A percentile compares a stretch with the other conserved stretches of the same genome.
These are phyloP conservation scores for Rhizopogon vinicolor DNA, from an alignment of 768 basidiomycete species.

Conservation along the genomic window DNA sequence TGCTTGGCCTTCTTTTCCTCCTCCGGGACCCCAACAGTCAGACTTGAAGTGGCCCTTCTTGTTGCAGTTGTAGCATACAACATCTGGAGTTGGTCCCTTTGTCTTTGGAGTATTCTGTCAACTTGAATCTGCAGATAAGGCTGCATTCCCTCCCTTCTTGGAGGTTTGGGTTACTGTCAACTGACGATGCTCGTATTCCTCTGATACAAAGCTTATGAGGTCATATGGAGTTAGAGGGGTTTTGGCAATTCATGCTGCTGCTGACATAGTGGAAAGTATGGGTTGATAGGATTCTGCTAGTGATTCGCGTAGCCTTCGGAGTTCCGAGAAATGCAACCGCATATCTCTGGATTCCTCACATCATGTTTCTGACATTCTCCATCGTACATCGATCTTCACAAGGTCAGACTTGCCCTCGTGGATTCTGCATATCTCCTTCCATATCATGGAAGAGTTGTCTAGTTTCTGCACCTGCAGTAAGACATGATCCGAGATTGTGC, in stretches of 20 bases:
- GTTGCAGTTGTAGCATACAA: not conserved
- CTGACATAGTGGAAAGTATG: conserved; percentile 15
- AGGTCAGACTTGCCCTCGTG: no score
- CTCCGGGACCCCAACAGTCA: not conserved
- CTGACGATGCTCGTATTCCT: conserved; percentile 9
- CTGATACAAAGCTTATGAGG: conserved; percentile 10
- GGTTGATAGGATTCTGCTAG: not conserved
- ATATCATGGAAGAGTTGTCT: not conserved
- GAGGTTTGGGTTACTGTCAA: not conserved
- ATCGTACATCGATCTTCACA: no score
- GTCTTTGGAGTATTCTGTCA: no score
- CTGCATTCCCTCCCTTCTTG: not conserved
- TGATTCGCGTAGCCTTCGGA: no score
- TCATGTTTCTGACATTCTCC: no score
- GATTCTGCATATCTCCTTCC: no score
- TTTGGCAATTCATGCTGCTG: conserved; percentile 5
- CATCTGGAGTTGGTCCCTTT: not conserved
- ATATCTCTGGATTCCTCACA: no score
- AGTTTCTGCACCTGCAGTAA: conserved; percentile 13
- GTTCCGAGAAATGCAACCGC: no score
- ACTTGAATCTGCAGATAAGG: no score
- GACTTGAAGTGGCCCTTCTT: not conserved
- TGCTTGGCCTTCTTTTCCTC: conserved; percentile 1
- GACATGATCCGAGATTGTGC: conserved; percentile 15
- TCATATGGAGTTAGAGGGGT: conserved; percentile 7